These are phyloP conservation scores for Talaromyces borbonicus DNA, from an alignment of 495 filamentous ascomycete genomes.

Conservation along the genomic window DNA sequence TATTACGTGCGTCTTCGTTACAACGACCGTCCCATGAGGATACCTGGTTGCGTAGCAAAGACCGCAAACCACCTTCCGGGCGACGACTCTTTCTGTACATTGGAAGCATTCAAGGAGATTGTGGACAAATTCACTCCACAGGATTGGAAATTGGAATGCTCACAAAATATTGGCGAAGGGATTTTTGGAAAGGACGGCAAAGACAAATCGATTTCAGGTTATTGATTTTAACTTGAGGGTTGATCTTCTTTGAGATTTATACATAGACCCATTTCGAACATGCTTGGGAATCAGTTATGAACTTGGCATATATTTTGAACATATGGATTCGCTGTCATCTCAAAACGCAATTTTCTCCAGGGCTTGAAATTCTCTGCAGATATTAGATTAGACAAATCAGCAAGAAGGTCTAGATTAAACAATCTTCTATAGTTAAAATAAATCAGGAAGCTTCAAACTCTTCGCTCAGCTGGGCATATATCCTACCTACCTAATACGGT, in stretches of 20 bases:
- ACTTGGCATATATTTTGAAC: no score
- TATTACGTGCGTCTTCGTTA: conserved; percentile 95
- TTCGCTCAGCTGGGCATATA: no score
- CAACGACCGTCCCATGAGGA: conserved; percentile 70
- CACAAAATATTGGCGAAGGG: conserved; percentile 48
- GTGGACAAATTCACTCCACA: conserved; percentile 81
- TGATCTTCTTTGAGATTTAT: not conserved
- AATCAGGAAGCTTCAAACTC: no score
- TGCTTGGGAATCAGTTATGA: no score
- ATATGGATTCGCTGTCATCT: no score
- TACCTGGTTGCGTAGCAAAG: conserved; percentile 67
- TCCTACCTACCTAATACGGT: no score
- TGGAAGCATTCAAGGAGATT: conserved; percentile 84
- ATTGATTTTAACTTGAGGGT: conserved; percentile 14
- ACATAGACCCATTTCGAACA: not conserved
- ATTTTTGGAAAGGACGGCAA: conserved; percentile 27
- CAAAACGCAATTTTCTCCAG: no score
- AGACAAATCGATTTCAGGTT: conserved; percentile 26
- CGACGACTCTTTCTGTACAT: conserved; percentile 84
- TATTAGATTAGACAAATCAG: no score
- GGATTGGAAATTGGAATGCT: conserved; percentile 70
- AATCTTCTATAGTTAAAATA: no score
- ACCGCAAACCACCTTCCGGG: conserved; percentile 78
- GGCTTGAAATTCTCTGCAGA: no score
- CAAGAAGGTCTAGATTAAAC: no score